Conservation (phyloP, 805 yeast species). For the Clavispora asparagi region DNA sequence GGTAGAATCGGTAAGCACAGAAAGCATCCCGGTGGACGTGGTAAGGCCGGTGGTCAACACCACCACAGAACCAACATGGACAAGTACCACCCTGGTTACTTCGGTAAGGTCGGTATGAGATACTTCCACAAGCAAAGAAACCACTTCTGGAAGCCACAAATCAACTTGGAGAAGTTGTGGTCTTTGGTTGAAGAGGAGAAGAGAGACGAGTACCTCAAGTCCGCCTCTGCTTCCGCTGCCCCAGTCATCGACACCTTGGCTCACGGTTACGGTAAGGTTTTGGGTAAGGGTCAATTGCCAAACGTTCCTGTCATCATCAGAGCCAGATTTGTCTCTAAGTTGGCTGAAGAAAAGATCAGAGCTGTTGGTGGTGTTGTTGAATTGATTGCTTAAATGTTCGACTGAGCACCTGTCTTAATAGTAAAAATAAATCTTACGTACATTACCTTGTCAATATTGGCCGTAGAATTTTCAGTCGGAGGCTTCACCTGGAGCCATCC, state of each 20-base stretch:
- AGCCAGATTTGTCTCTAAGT: conserved; percentile 98
- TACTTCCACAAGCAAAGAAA: conserved; percentile 93
- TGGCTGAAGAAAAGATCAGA: conserved; percentile 99
- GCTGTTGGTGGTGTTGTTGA: conserved; percentile 99
- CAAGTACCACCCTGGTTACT: conserved; percentile 99
- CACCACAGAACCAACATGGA: conserved; percentile 99
- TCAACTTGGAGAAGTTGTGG: conserved; percentile 99
- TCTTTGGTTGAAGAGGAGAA: conserved; percentile 88
- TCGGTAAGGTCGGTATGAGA: conserved; percentile 99
- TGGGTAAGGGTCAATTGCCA: conserved; percentile 99
- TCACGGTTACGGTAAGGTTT: conserved; percentile 99
- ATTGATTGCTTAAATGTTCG: conserved; percentile 78
- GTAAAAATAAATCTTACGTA: conserved; percentile 12
- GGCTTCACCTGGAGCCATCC: not conserved
- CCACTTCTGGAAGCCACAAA: conserved; percentile 97
- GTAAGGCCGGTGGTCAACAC: conserved; percentile 99
- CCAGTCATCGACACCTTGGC: conserved; percentile 99
- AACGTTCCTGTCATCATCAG: conserved; percentile 97
- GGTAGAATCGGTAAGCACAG: conserved; percentile 99
- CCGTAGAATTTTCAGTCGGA: not conserved
- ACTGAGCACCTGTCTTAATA: conserved; percentile 14
- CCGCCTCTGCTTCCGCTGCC: conserved; percentile 84
- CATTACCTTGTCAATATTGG: not conserved
- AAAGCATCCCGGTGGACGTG: conserved; percentile 99
- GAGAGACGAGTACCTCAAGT: conserved; percentile 88